Conservation (phyloP, 805 yeast species). For the Metschnikowia picachoensis region DNA sequence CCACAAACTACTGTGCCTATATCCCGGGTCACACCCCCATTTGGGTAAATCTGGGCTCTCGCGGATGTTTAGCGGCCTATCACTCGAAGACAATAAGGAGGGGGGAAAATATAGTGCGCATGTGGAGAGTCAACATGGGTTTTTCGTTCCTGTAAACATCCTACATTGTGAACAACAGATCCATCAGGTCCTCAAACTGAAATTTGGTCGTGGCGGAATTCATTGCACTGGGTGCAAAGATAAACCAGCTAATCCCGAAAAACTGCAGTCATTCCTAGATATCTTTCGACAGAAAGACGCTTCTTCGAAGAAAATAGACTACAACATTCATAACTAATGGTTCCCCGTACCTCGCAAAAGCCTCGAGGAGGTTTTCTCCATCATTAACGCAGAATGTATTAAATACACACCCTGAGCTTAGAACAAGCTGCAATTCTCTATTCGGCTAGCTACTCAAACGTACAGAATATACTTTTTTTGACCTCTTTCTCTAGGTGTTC, state of each 20-base stretch:
- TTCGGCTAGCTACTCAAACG: no score
- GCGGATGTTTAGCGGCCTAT: slow-evolving; percentile 6
- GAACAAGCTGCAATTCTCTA: no score
- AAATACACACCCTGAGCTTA: slow-evolving; percentile 4
- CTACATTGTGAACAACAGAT: slow-evolving; percentile 38
- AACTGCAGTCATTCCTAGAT: slow-evolving; percentile 2
- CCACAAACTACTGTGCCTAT: slow-evolving; percentile 40
- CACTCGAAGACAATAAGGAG: neutral
- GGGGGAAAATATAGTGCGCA: slow-evolving; percentile 14
- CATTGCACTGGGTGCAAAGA: slow-evolving; percentile 45
- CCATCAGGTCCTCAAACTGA: slow-evolving; percentile 34
- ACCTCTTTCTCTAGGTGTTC: slow-evolving; percentile 64
- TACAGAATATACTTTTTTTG: neutral
- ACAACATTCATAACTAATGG: slow-evolving; percentile 51
- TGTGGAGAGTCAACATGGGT: slow-evolving; percentile 29
- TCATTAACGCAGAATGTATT: slow-evolving; percentile 14
- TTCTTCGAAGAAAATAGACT: slow-evolving; percentile 8
- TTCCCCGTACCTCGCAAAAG: slow-evolving; percentile 45
- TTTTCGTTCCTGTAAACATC: slow-evolving; percentile 29
- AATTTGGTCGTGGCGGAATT: slow-evolving; percentile 47
- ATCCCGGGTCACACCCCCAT: slow-evolving; percentile 25
- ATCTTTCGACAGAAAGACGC: slow-evolving; percentile 8
- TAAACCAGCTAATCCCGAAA: neutral
- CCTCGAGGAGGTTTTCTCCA: slow-evolving; percentile 13
- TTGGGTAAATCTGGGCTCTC: slow-evolving; percentile 7